Conservation (phyloP, 1,284 basidiomycete species). For the Apiotrichum domesticum region DNA sequence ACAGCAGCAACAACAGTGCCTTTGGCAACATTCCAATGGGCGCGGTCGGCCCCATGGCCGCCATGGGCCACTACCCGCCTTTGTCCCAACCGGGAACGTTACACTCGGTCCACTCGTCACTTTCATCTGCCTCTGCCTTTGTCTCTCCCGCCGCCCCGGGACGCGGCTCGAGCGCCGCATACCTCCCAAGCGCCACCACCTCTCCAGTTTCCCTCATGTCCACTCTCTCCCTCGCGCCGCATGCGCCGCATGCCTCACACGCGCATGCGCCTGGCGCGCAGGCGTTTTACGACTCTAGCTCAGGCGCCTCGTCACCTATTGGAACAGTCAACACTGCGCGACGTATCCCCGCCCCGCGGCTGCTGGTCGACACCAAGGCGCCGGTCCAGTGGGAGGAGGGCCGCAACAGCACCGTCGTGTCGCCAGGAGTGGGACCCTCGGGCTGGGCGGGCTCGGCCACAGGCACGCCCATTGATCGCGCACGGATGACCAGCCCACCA, state of each 20-base stretch:
- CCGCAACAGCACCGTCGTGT: neutral
- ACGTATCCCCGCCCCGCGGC: conserved; percentile 10
- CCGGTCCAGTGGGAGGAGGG: neutral
- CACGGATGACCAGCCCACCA: too few relatives aligned
- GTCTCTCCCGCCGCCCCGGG: too few relatives aligned
- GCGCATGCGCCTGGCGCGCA: neutral
- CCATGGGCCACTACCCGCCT: neutral
- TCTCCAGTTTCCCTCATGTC: neutral
- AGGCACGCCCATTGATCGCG: too few relatives aligned
- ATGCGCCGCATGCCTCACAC: neutral
- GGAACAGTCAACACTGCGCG: neutral
- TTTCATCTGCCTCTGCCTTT: neutral
- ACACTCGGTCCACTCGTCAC: too few relatives aligned
- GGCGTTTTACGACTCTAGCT: too few relatives aligned
- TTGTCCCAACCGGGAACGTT: neutral
- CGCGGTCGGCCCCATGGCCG: neutral
- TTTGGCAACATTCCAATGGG: neutral
- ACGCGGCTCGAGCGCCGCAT: too few relatives aligned
- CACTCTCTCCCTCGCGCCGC: neutral
- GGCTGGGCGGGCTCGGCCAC: neutral
- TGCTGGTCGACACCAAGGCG: conserved; percentile 19
- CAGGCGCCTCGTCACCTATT: too few relatives aligned
- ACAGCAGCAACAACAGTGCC: neutral
- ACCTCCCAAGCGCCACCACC: neutral
- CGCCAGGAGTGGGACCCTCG: neutral